Evolutionary conservation across 345 rosid genomes (phyloP), one percentile per base, ranked within the genome.

Genomic region (Brassica nigra): DNA sequence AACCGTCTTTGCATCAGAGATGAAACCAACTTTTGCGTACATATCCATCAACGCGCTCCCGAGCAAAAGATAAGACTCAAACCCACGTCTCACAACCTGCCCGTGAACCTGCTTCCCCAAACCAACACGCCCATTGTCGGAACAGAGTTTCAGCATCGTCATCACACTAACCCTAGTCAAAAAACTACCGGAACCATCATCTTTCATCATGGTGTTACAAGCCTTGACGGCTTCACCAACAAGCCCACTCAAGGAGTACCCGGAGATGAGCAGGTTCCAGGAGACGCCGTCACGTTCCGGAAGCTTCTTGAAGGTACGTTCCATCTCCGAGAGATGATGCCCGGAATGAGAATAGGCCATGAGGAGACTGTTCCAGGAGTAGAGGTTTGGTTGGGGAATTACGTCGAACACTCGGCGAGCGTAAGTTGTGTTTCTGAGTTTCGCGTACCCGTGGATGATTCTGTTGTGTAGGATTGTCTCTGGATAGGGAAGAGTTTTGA

Each of bases 281-380:
- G 97, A 83, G 79, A 91, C 91, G 57, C 84, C 88, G 74, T 93
- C 96, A 52, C 83, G 87, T n/a, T 2, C 39, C 8, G 95, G 92
- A 89, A 93, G 89, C 81, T 28, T 79, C 37, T 68, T 18, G 34
- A 95, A 95, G 23, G 84, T 73, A 39, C 84, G 80, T 20, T 78
- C 81, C 97, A 89, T 85, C 70, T 83, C 70, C 0, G 84, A 72
- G 78, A 95, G 68, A 57, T 62, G 55, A 57, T 62, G 37, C 66
- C 98, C 96, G 23, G 94, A 83, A 80, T 85, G 91, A 2, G 89
- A 89, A 84, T 91, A 88, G 66, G 93, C 91, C 62, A 90, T 83
- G 66, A 95, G 94, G 71, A 95, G 86, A 66, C 87, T 84, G 86
- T 95, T 95, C 98, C 98, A 95, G 0, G 98, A 90, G 77, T 82